Evolutionary conservation across 371 early-diverging fungal species (phyloP), one percentile per base, ranked within the genome.

Genomic region (Apophysomyces elegans): DNA sequence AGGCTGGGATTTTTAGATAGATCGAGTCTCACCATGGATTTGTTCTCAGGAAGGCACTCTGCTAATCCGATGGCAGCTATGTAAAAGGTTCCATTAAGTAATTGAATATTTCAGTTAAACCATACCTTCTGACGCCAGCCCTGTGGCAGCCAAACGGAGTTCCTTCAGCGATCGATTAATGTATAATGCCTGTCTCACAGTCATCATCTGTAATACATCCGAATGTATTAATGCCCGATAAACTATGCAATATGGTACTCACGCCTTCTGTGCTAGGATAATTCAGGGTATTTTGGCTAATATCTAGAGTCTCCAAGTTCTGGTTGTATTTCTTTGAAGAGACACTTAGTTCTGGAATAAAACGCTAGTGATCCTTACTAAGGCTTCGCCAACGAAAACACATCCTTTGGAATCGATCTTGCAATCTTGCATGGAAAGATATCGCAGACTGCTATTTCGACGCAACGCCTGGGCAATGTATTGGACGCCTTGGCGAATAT

Each of bases 41-140:
- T 79, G n/a, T 88, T 91, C 60, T 93, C 90, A 5, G 95, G 91
- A 45, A 95, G 67, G 44, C 88, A 83, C 70, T 95, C 95, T 7
- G 95, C 93, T 39, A 95, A 70, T 4, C 86, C 86, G 57, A 95
- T 89, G 7, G 92, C 89, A 50, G 84, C 91, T 74, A 58, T 12
- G 38, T 59, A n/a, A 44, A 36, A 37, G 1, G 11, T 37, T 36
- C 14, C 9, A n/a, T 26, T 3, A 41, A 26, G 9, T 43, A n/a
- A 35, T 35, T 21, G 6, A 38, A 26, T 12, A 7, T 5, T 9
- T 26, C 14, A 4, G 35, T 8, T 26, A 26, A 47, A 37, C 14
- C 21, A 58, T 69, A 78, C 87, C 84, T 78, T 90, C 90, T 6
- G 91, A 81, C 9, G 69, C 77, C 64, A 91, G 70, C 14, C 79